Evolutionary conservation across 352 stramenopile genomes (phyloP), one percentile per base, ranked within the genome.

Genomic region (Phytophthora idaei): DNA sequence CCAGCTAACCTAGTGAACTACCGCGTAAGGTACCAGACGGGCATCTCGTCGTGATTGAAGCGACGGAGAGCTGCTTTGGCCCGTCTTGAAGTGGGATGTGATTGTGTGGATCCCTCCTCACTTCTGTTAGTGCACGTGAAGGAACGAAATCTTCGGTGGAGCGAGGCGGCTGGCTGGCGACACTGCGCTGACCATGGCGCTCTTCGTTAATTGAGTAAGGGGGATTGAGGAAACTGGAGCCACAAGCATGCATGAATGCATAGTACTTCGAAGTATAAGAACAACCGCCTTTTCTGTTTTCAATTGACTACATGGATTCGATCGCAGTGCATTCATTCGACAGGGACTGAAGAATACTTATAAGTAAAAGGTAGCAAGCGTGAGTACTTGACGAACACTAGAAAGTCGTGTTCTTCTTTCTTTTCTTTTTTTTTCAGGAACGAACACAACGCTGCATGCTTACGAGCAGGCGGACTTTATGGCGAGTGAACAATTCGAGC

Each of bases 1-100:
- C 88, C 88, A 21, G 63, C 72, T 7, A 83, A 94, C 41, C 64
- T 94, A 27, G 75, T 93, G 46, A 88, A 88, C 71, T 95, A 89
- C 63, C 85, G 85, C 56, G 87, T 95, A 39, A 77, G 71, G 47
- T 95, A 93, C 65, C 61, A 81, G 32, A 68, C 73, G 21, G 86
- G 88, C 25, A 90, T 93, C 58, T 93, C 82, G 29, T 77, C 81
- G 66, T 88, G 71, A 86, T 64, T 59, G 50, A 27, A 73, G 53
- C 32, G 60, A 64, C 54, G 56, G 36, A 62, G 49, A 62, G 36
- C 53, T 60, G 45, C 37, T 46, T 52, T 54, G 17, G 48, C 56
- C 57, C 45, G 36, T 67, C 42, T 61, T 52, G 47, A 73, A 57
- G 25, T 62, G 25, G 27, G 44, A 47, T 28, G 34, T 11, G 48